Percentiles rank a stretch among this genome's conserved stretches.
Evolutionary conservation across 495 filamentous ascomycete species (phyloP).

Genomic region (Penicillium daleae): DNA sequence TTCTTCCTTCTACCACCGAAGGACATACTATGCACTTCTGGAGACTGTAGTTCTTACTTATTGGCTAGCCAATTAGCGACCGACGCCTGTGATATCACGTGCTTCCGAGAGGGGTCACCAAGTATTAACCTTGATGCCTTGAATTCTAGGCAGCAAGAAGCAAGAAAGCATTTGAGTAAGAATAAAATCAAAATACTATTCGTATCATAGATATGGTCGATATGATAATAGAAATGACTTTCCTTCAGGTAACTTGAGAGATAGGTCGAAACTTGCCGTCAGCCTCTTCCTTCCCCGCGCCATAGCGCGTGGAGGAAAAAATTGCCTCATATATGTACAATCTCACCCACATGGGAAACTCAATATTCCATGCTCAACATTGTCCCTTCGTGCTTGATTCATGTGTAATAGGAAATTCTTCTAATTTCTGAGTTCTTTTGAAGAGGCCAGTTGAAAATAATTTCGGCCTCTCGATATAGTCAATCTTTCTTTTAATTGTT

Average conservation of each 20-base stretch:
- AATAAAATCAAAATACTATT: background rate
- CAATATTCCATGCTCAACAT: no score
- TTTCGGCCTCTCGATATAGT: background rate
- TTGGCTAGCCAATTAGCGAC: background rate
- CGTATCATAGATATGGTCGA: background rate
- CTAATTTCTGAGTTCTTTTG: background rate
- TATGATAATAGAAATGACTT: background rate
- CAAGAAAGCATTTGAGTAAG: background rate
- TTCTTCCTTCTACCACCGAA: background rate
- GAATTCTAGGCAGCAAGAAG: background rate
- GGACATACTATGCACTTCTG: background rate
- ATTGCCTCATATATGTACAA: conserved; percentile 16
- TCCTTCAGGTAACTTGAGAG: background rate
- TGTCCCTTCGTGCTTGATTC: no score
- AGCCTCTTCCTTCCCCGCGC: background rate
- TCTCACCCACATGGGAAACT: background rate
- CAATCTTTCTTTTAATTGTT: background rate
- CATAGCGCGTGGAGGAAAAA: conserved; percentile 9
- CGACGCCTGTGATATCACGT: background rate
- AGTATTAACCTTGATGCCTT: background rate
- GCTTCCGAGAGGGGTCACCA: background rate
- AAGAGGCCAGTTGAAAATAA: background rate
- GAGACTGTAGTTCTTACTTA: background rate
- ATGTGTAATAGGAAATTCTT: no score
- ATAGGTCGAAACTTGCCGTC: background rate